Percentiles rank a stretch among this genome's conserved stretches.
Conservation (phyloP, 1,284 basidiomycete genomes). For the Ustilago trichophora region DNA sequence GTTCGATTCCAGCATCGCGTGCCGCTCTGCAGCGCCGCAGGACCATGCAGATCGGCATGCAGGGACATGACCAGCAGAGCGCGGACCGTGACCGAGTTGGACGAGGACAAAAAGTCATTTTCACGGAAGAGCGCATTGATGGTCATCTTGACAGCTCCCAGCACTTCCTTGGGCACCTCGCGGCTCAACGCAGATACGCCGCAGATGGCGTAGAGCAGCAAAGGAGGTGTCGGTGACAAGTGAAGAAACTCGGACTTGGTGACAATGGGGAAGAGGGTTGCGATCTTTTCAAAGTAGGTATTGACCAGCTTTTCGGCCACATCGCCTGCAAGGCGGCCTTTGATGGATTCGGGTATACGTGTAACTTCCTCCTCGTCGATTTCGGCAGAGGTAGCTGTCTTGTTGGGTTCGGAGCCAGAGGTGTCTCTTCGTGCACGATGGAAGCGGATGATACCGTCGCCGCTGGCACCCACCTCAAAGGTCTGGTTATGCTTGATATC, state of each 20-base stretch:
- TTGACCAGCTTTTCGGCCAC: constrained; percentile 79
- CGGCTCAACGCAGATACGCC: constrained; percentile 85
- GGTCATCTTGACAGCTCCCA: constrained; percentile 84
- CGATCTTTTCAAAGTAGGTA: constrained; percentile 85
- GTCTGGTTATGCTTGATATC: constrained; percentile 72
- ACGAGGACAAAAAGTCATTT: constrained; percentile 87
- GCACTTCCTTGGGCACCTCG: constrained; percentile 80
- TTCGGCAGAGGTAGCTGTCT: constrained; percentile 5
- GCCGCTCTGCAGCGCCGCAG: constrained; percentile 63
- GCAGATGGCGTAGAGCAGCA: constrained; percentile 90
- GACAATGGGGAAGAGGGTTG: constrained; percentile 85
- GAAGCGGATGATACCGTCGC: constrained; percentile 88
- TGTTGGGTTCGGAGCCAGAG: constrained; percentile 4
- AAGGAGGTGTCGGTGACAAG: constrained; percentile 76
- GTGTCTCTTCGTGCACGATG: constrained; percentile 71
- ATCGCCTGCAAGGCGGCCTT: constrained; percentile 54
- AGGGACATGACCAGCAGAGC: constrained; percentile 83
- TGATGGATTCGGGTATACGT: constrained; percentile 48
- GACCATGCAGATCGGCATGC: constrained; percentile 71
- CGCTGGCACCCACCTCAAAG: constrained; percentile 72
- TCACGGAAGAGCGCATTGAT: constrained; percentile 73
- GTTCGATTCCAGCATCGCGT: constrained; percentile 65
- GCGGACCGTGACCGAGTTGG: constrained; percentile 87
- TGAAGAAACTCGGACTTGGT: constrained; percentile 84
- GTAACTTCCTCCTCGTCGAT: constrained; percentile 29